Conservation (phyloP, 306 rosid species). For the Casuarina cunninghamiana region DNA sequence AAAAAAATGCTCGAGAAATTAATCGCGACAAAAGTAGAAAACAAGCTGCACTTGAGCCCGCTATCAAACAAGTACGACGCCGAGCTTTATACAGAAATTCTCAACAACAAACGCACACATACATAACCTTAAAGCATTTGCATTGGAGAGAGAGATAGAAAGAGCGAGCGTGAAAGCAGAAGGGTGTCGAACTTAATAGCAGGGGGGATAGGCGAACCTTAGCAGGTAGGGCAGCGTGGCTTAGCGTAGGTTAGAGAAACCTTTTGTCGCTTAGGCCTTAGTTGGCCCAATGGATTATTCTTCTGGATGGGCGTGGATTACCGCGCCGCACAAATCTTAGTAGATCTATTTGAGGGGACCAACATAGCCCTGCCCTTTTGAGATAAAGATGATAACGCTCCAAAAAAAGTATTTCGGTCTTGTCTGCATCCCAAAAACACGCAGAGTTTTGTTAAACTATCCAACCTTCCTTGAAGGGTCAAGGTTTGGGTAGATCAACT, state of each 20-base stretch:
- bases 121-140: slow-evolving; percentile 21
- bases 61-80: background rate
- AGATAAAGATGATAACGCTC: no score
- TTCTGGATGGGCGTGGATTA: background rate
- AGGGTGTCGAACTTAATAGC: background rate
- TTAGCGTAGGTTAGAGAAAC: background rate
- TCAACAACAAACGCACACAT: background rate
- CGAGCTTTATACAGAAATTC: background rate
- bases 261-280: background rate
- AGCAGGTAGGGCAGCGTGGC: slow-evolving; percentile 9
- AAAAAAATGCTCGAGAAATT: background rate
- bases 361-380: background rate
- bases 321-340: background rate
- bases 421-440: no score
- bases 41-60: background rate
- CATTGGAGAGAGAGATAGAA: background rate
- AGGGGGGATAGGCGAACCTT: slow-evolving; percentile 20
- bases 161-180: background rate
- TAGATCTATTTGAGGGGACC: background rate
- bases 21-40: slow-evolving; percentile 1
- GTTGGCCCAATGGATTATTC: background rate
- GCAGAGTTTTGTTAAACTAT: no score
- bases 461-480: no score
- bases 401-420: no score
- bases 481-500: no score